Percentiles rank a stretch among this genome's conserved stretches.
These are phyloP conservation scores for Paralagenidium karlingii DNA, from an alignment of 352 stramenopile species.

Conservation along the genomic window DNA sequence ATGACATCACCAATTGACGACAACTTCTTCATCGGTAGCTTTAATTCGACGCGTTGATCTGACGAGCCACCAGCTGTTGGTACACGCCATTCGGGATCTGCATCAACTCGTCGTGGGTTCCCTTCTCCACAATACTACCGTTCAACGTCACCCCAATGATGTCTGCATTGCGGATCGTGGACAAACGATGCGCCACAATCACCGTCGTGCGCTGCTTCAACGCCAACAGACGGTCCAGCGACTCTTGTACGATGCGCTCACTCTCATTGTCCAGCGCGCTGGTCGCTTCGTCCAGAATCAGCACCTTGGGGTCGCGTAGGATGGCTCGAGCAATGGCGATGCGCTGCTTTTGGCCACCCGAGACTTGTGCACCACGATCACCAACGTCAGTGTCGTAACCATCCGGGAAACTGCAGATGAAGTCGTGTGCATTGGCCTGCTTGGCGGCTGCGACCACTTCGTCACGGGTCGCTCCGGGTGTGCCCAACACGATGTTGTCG, in stretches of 20 bases:
- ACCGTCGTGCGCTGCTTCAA: conserved; percentile 44
- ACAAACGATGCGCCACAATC: conserved; percentile 85
- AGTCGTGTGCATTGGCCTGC: conserved; percentile 80
- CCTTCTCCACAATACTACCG: conserved; percentile 69
- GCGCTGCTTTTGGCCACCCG: conserved; percentile 90
- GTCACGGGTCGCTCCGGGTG: conserved; percentile 27
- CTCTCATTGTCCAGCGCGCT: conserved; percentile 59
- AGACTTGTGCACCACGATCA: conserved; percentile 84
- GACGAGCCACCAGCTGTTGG: conserved; percentile 10
- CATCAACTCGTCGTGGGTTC: conserved; percentile 78
- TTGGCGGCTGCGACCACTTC: conserved; percentile 74
- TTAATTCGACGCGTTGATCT: too few species aligned
- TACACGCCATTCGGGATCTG: conserved; percentile 30
- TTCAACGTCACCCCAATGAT: conserved; percentile 78
- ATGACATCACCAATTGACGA: too few species aligned
- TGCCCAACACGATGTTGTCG: conserved; percentile 69
- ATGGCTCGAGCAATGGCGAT: conserved; percentile 89
- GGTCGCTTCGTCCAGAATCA: conserved; percentile 89
- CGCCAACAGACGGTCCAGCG: conserved; percentile 30
- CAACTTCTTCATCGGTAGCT: too few species aligned
- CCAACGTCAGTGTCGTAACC: conserved; percentile 83
- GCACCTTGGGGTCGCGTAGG: conserved; percentile 73
- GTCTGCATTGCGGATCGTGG: conserved; percentile 84
- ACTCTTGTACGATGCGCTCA: conserved; percentile 27
- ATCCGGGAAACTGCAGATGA: conserved; percentile 83